Conservation (phyloP, 768 basidiomycete genomes). For the Dentipellis fragilis region DNA sequence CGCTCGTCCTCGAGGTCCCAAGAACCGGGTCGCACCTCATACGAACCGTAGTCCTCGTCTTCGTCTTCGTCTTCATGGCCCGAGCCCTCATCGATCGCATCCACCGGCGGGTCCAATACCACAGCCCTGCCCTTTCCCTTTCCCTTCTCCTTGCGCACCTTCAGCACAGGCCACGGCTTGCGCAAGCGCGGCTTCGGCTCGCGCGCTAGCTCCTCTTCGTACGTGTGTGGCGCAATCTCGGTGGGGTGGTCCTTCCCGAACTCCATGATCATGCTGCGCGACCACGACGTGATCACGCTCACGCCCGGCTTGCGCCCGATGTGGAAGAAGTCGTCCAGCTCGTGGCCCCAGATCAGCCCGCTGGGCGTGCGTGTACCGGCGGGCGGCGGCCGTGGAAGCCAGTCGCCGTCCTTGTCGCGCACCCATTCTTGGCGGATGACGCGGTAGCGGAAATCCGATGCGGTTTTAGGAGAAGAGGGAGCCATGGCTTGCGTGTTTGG, state of each 20-base stretch:
- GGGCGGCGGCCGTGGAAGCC: constrained; percentile 4
- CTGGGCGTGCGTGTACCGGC: constrained; percentile 16
- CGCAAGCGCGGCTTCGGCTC: constrained; percentile 11
- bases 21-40: background rate
- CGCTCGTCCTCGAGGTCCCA: background rate
- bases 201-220: background rate
- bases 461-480: too few species aligned
- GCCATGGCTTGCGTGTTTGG: too few species aligned
- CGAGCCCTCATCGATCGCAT: constrained; percentile 13
- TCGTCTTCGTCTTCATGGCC: background rate
- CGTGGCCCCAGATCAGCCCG: constrained; percentile 20
- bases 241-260: constrained; percentile 19
- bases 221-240: background rate
- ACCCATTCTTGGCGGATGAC: background rate
- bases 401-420: background rate
- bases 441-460: background rate
- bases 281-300: constrained; percentile 22
- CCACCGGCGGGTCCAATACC: constrained; percentile 2
- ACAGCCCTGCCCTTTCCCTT: background rate
- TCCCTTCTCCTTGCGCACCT: background rate
- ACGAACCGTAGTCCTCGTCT: background rate
- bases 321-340: constrained; percentile 18
- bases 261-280: constrained; percentile 25
- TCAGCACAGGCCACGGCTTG: constrained; percentile 18
- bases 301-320: constrained; percentile 18